Evolutionary conservation across 2,329 filamentous ascomycete species (phyloP).

Genomic region (Sarocladium oryzae): DNA sequence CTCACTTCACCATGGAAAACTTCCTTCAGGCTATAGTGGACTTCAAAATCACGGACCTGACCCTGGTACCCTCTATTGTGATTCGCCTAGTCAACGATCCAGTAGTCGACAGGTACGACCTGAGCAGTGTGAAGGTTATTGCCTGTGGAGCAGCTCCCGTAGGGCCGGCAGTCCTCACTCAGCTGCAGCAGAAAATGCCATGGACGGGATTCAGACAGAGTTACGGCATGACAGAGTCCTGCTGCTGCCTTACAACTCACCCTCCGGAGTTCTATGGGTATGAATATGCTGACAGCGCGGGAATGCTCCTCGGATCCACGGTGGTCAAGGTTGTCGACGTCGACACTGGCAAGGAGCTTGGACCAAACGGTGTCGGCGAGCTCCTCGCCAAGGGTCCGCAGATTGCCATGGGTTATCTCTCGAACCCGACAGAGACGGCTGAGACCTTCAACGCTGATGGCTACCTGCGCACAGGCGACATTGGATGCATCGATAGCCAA

Average conservation of each 20-base stretch:
- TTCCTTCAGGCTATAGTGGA: conserved; percentile 16
- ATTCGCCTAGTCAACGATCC: not conserved
- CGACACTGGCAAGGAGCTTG: conserved; percentile 50
- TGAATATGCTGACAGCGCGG: conserved; percentile 7
- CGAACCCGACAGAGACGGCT: conserved; percentile 68
- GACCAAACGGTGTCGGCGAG: no score
- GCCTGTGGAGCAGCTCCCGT: not conserved
- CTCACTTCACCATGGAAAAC: conserved; percentile 17
- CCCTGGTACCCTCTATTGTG: not conserved
- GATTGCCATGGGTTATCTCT: conserved; percentile 69
- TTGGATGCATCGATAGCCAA: conserved; percentile 61
- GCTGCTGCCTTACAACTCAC: conserved; percentile 67
- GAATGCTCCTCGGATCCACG: conserved; percentile 38
- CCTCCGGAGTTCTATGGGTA: conserved; percentile 41
- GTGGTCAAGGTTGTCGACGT: conserved; percentile 67
- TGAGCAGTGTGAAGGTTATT: not conserved
- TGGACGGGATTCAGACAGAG: conserved; percentile 26
- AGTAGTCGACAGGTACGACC: not conserved
- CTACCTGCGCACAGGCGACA: conserved; percentile 75
- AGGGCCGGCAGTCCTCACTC: conserved; percentile 7
- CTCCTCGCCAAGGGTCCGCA: no score
- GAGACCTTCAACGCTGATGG: conserved; percentile 64
- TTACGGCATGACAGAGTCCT: conserved; percentile 88
- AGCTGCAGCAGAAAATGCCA: conserved; percentile 13
- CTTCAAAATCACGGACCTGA: conserved; percentile 17